A percentile compares a stretch with the other conserved stretches of the same genome.
These are phyloP conservation scores for Gelatoporia subvermispora DNA, from an alignment of 768 basidiomycete genomes.

Conservation along the genomic window DNA sequence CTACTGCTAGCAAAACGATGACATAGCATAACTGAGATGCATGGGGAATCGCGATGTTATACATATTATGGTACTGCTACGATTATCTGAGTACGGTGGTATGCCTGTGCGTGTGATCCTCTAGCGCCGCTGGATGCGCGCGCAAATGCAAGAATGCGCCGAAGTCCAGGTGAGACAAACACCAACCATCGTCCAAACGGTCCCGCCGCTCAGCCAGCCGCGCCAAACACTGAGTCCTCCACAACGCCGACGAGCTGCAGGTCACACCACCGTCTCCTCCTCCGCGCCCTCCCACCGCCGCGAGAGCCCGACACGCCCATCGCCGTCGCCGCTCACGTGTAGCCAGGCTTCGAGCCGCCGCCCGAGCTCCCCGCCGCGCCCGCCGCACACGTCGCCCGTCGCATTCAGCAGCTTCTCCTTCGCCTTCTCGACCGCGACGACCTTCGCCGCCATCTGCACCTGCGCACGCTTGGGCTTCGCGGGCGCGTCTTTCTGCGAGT, in stretches of 20 bases:
- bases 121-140: no score
- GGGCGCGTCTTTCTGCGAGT: slow-evolving; percentile 5
- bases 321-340: slow-evolving; percentile 22
- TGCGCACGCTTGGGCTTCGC: slow-evolving; percentile 26
- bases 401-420: slow-evolving; percentile 66
- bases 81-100: no score
- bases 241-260: background rate
- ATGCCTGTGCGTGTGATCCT: no score
- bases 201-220: no score
- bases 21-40: no score
- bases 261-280: background rate
- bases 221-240: no score
- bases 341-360: slow-evolving; percentile 74
- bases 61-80: no score
- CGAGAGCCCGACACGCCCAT: slow-evolving; percentile 21
- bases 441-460: slow-evolving; percentile 42
- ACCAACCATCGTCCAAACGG: no score
- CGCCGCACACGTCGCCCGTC: slow-evolving; percentile 75
- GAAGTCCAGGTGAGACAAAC: no score
- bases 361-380: slow-evolving; percentile 74
- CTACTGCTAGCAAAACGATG: no score
- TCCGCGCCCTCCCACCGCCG: slow-evolving; percentile 21
- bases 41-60: no score
- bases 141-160: no score
- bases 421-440: slow-evolving; percentile 55